A percentile compares a stretch with the other conserved stretches of the same genome.
These are phyloP conservation scores for Dactylellina cionopaga DNA, from an alignment of 2,329 filamentous ascomycete species.

Conservation along the genomic window DNA sequence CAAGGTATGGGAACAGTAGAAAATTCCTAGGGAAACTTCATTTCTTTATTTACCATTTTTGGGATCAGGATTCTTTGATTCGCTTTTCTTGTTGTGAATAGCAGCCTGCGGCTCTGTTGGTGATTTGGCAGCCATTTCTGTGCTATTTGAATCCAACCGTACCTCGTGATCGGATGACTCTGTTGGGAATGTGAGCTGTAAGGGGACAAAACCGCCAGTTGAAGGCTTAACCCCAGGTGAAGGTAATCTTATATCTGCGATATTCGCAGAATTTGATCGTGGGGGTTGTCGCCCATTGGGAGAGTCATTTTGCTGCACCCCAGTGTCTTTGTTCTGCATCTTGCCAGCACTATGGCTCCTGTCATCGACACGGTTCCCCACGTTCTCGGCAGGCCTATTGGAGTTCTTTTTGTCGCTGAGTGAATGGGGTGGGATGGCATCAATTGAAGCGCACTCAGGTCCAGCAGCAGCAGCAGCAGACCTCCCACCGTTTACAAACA, in stretches of 20 bases:
- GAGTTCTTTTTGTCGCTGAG: conserved; percentile 20
- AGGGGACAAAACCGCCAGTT: conserved; percentile 44
- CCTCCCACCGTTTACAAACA: conserved; percentile 51
- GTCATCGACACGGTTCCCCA: conserved; percentile 47
- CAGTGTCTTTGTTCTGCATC: conserved; percentile 33
- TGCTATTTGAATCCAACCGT: conserved; percentile 5
- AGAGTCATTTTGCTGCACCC: conserved; percentile 25
- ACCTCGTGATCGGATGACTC: conserved; percentile 30
- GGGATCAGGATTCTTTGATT: conserved; percentile 15
- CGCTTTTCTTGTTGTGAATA: conserved; percentile 6
- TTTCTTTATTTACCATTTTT: conserved; percentile 41
- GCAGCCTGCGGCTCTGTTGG: conserved; percentile 31
- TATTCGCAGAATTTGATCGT: conserved; percentile 29
- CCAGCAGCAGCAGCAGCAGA: conserved; percentile 24
- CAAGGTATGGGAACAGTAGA: not conserved
- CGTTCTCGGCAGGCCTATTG: conserved; percentile 42
- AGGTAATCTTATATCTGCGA: conserved; percentile 46
- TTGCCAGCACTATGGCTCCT: conserved; percentile 46
- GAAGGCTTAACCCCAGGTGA: conserved; percentile 27
- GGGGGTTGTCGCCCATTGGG: conserved; percentile 42
- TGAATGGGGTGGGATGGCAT: conserved; percentile 33
- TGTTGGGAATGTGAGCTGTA: conserved; percentile 51
- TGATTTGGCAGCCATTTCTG: conserved; percentile 47
- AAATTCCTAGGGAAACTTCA: not conserved
- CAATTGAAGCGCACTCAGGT: conserved; percentile 39